phyloP scores from a whole-genome alignment of 1,284 basidiomycete genomes.

The Tilletia indica region DNA sequence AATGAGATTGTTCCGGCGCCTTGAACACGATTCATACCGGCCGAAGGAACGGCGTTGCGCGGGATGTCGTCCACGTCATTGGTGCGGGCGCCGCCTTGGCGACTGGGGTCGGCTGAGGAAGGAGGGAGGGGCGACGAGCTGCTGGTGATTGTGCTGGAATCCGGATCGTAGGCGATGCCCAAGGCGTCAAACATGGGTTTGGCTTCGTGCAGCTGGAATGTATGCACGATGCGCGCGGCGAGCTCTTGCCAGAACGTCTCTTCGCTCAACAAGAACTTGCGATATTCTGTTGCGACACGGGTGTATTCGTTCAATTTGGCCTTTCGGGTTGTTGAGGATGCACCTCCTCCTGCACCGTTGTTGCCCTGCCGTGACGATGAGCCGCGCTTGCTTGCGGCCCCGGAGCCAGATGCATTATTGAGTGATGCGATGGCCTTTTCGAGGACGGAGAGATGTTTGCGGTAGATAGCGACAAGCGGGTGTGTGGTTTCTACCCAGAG shows the following conservation, averaged over 20 bases:
- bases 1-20: not conserved
- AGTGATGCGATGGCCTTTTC: conserved; percentile 28
- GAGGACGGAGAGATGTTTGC: conserved; percentile 34
- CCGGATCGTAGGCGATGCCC: conserved; percentile 35
- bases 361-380: not conserved
- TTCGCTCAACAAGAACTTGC: conserved; percentile 44
- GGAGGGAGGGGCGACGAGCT: not conserved
- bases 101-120: not conserved
- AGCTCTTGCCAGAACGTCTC: conserved; percentile 48
- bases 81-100: not conserved
- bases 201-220: conserved; percentile 45
- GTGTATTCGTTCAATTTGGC: conserved; percentile 33
- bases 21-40: conserved; percentile 22
- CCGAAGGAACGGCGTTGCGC: not conserved
- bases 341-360: conserved; percentile 12
- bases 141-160: conserved; percentile 4
- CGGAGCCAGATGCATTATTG: not conserved
- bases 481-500: conserved; percentile 53
- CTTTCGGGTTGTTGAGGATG: conserved; percentile 19
- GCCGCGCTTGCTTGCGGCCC: conserved; percentile 1
- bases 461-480: conserved; percentile 39
- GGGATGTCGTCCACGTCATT: not conserved
- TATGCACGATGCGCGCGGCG: conserved; percentile 37
- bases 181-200: conserved; percentile 33
- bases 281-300: conserved; percentile 34